Evolutionary conservation across 768 basidiomycete species (phyloP), one percentile per base, ranked within the genome.

Genomic region (Mrakia gelida): DNA sequence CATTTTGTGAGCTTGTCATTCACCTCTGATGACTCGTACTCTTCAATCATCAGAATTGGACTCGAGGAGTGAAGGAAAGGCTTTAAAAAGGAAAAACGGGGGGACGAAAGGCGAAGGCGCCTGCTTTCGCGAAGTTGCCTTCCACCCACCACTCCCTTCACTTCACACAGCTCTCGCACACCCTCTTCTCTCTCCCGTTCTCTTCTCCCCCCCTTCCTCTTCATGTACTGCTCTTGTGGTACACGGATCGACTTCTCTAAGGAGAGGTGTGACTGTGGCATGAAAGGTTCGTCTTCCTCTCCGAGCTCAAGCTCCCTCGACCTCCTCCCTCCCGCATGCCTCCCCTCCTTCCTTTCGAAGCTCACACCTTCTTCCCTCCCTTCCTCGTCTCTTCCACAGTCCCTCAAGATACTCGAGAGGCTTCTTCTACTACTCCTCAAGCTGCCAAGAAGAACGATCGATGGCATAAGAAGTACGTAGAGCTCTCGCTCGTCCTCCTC

Each of bases 211-310:
- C 21, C 15, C 32, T 21, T 18, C 61, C 3, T 28, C 38, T 6
- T 38, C 7, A 67, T 67, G 65, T 67, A 67, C 65, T 67, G 65
- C 65, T 67, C 65, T 38, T 67, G 65, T 13, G 65, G 65, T 67
- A 34, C 26, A 0, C 65, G 30, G 3, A 30, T 30, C 4, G 32
- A 67, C 34, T 38, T 67, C 8, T 67, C 32, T 8, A 67, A 38
- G 13, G 65, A 67, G 65, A 67, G 65, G 65, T 67, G 65, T 41
- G 15, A 21, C 7, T 67, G 32, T 30, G 30, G 65, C 32, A 34
- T 67, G 30, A 30, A 38, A 67, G 65, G 65, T 67, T 38, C 16
- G 65, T 67, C 65, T 34, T n/a, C 32, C 62, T n/a, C n/a, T 28
- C n/a, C n/a, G n/a, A 63, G 62, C 62, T 65, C 62, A 16, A 34